These are phyloP conservation scores for Xylariaceae sp. DNA, from an alignment of 2,329 filamentous ascomycete species.

Conservation along the genomic window DNA sequence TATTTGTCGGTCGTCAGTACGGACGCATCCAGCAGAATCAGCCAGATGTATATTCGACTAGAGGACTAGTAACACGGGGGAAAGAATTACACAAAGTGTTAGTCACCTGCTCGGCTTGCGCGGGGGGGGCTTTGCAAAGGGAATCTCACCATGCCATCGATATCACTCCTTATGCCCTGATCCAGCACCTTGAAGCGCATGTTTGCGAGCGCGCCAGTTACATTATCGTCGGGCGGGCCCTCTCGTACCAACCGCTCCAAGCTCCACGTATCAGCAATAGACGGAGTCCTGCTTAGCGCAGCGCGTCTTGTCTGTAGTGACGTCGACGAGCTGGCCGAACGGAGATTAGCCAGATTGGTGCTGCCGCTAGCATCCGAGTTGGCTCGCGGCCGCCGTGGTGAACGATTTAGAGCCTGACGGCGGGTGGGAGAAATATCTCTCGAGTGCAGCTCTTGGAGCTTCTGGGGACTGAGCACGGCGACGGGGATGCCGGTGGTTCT, in stretches of 20 bases:
- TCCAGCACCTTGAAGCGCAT: conserved; percentile 68
- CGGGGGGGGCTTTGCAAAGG: background rate
- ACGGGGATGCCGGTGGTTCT: conserved; percentile 42
- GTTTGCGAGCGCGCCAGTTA: conserved; percentile 61
- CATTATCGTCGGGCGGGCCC: conserved; percentile 68
- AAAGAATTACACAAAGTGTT: background rate
- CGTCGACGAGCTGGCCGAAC: conserved; percentile 35
- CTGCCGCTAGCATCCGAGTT: conserved; percentile 57
- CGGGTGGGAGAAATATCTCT: conserved; percentile 34
- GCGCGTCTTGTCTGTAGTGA: conserved; percentile 37
- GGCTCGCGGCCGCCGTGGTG: conserved; percentile 56
- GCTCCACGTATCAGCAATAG: conserved; percentile 50
- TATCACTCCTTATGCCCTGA: conserved; percentile 69
- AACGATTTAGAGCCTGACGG: conserved; percentile 36
- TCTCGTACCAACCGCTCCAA: conserved; percentile 75
- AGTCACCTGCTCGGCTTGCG: background rate
- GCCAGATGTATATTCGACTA: conserved; percentile 90
- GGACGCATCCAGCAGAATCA: conserved; percentile 83
- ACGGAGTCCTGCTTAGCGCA: conserved; percentile 42
- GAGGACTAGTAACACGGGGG: conserved; percentile 58
- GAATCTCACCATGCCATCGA: conserved; percentile 68
- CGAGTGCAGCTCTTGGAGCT: conserved; percentile 36
- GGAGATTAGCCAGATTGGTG: conserved; percentile 37
- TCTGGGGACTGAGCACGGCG: conserved; percentile 59
- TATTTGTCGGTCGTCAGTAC: conserved; percentile 83